phyloP scores from a whole-genome alignment of 768 basidiomycete species.

The Dacryopinax primogenitus region DNA sequence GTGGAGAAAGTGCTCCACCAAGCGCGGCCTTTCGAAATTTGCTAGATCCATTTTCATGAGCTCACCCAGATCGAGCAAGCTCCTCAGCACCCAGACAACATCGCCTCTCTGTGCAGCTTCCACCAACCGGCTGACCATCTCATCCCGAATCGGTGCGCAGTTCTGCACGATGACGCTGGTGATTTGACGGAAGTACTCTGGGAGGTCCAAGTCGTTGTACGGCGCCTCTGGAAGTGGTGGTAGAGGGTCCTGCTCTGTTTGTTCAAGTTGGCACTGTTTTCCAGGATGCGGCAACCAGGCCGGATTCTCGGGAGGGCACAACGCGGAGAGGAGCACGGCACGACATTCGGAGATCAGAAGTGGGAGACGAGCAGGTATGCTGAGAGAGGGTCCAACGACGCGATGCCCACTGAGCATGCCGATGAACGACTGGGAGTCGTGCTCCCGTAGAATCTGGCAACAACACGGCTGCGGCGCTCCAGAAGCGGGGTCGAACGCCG shows the following conservation, averaged over 20 bases:
- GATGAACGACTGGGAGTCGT: neutral
- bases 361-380: neutral
- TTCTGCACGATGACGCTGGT: neutral
- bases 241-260: neutral
- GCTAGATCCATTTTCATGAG: conserved; percentile 7
- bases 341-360: conserved; percentile 1
- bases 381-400: neutral
- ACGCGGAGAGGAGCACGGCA: neutral
- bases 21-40: neutral
- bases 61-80: conserved; percentile 1
- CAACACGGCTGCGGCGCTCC: neutral
- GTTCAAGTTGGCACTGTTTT: neutral
- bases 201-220: neutral
- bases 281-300: conserved; percentile 7
- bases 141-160: neutral
- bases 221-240: neutral
- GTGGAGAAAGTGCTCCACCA: neutral
- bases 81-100: conserved; percentile 1
- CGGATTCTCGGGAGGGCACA: conserved; percentile 7
- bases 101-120: neutral
- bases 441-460: neutral
- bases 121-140: neutral
- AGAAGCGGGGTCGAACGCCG: conserved; percentile 43
- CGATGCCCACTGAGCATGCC: neutral
- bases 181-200: neutral